Evolutionary conservation across 2,329 filamentous ascomycete species (phyloP).

Genomic region (Clonostachys byssicola): DNA sequence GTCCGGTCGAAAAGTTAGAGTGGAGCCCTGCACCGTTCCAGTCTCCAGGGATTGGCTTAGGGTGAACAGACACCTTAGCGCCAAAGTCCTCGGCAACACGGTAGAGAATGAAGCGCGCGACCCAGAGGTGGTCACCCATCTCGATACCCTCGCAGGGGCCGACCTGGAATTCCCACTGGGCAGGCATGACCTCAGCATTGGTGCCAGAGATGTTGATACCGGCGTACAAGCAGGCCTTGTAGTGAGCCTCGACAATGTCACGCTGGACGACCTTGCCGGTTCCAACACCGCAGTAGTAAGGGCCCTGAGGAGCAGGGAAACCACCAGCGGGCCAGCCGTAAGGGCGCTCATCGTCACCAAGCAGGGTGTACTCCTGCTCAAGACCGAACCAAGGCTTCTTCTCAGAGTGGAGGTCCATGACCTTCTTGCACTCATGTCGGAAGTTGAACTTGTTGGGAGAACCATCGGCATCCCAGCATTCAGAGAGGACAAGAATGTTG

Average conservation of each 20-base stretch:
- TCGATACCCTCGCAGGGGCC: constrained; percentile 84
- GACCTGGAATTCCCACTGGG: constrained; percentile 98
- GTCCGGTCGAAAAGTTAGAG: constrained; percentile 93
- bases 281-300: constrained; percentile 80
- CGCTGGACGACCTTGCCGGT: constrained; percentile 96
- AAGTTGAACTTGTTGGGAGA: constrained; percentile 98
- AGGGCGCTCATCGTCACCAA: constrained; percentile 80
- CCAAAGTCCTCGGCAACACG: constrained; percentile 95
- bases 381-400: constrained; percentile 96
- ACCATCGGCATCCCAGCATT: constrained; percentile 92
- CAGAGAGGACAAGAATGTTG: constrained; percentile 91
- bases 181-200: constrained; percentile 98
- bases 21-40: constrained; percentile 97
- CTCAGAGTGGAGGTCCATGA: constrained; percentile 82
- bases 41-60: constrained; percentile 87
- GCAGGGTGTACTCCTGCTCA: constrained; percentile 84
- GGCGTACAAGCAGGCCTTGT: constrained; percentile 71
- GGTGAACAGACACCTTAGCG: constrained; percentile 89
- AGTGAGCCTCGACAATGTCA: constrained; percentile 80
- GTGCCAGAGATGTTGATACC: constrained; percentile 94
- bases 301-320: constrained; percentile 70
- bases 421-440: constrained; percentile 83
- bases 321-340: constrained; percentile 71
- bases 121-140: constrained; percentile 96
- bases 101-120: constrained; percentile 75